Conservation (phyloP, 768 basidiomycete genomes). For the Tubosaeta sp. region DNA sequence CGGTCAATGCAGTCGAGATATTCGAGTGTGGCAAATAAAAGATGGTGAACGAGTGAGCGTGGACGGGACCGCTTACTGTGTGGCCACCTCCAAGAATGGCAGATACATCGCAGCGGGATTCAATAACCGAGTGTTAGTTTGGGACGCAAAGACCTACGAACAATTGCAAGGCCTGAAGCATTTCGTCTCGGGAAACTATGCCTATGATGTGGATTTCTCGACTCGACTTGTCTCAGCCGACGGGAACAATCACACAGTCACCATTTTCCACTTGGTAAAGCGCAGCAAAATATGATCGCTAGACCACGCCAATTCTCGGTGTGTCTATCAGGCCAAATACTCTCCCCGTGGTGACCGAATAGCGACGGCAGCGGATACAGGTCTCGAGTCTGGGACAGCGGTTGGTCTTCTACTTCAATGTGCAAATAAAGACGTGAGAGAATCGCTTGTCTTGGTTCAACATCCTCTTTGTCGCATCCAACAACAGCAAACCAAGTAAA, state of each 20-base stretch:
- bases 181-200: no score
- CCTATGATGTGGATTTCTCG: neutral
- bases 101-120: neutral
- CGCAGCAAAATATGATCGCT: no score
- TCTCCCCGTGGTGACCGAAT: no score
- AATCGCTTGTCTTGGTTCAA: neutral
- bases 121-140: neutral
- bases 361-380: no score
- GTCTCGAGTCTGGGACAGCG: neutral
- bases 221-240: neutral
- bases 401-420: neutral
- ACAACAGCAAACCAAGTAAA: neutral
- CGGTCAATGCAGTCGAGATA: no score
- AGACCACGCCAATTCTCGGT: no score
- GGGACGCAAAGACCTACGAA: neutral
- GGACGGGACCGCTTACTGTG: no score
- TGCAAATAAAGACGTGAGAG: neutral
- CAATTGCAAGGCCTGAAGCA: neutral
- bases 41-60: no score
- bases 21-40: no score
- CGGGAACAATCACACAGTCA: neutral
- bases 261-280: neutral
- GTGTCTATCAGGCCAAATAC: no score
- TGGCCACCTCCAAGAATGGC: neutral
- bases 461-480: neutral